phyloP scores from a whole-genome alignment of 768 basidiomycete species.

The Podaxis sp. region DNA sequence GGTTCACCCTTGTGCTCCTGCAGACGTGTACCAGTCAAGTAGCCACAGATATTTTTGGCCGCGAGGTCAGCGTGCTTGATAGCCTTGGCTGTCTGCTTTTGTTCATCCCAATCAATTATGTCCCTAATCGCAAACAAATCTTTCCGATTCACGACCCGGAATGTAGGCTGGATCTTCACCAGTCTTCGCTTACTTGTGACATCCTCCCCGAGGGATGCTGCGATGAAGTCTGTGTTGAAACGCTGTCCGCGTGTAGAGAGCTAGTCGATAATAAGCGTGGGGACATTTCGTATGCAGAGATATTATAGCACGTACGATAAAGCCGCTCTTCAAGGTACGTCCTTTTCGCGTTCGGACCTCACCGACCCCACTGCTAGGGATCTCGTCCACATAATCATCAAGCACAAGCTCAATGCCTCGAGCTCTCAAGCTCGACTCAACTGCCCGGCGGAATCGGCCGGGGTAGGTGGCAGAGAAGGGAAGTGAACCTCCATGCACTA shows the following conservation, averaged over 20 bases:
- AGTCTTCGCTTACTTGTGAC: neutral
- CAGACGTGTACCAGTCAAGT: constrained; percentile 4
- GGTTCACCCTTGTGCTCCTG: constrained; percentile 46
- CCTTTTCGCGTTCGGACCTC: neutral
- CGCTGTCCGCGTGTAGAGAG: neutral
- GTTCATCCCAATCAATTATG: constrained; percentile 20
- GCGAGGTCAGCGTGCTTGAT: constrained; percentile 16
- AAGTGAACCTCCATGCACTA: neutral
- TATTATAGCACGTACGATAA: neutral
- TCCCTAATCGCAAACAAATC: constrained; percentile 20
- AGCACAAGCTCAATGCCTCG: constrained; percentile 43
- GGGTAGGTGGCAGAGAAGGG: neutral
- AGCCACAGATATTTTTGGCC: constrained; percentile 15
- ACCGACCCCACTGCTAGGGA: neutral
- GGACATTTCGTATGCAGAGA: neutral
- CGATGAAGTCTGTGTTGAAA: neutral
- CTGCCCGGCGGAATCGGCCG: neutral
- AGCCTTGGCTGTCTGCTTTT: constrained; percentile 18
- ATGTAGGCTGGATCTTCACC: neutral
- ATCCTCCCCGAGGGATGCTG: neutral
- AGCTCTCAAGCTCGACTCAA: neutral
- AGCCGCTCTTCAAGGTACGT: neutral
- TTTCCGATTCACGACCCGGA: neutral
- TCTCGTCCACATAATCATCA: constrained; percentile 45
- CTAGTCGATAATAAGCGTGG: neutral